These are phyloP conservation scores for Hyaloscypha bicolor DNA, from an alignment of 495 filamentous ascomycete species.

Conservation along the genomic window DNA sequence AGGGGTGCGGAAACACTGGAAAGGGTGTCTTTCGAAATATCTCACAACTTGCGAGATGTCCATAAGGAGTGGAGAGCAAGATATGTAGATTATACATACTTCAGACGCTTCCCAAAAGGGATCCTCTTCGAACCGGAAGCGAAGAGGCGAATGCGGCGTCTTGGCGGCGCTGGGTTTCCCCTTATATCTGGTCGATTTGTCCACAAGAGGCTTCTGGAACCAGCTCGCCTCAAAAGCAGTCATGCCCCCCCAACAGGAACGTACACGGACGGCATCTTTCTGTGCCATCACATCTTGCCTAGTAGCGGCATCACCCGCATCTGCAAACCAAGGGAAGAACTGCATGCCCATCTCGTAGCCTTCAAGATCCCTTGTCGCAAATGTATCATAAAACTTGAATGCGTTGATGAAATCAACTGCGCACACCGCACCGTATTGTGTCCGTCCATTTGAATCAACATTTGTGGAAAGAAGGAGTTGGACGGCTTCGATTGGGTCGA, in stretches of 20 bases:
- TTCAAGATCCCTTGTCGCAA: conserved; percentile 71
- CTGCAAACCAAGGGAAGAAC: conserved; percentile 72
- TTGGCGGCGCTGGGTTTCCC: neutral
- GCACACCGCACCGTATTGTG: conserved; percentile 39
- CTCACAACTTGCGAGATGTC: too few relatives aligned
- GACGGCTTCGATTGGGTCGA: neutral
- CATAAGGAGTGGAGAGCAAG: neutral
- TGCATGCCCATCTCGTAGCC: conserved; percentile 69
- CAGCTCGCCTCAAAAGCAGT: conserved; percentile 72
- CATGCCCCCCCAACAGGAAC: conserved; percentile 81
- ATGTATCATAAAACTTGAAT: conserved; percentile 79
- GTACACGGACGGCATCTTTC: conserved; percentile 71
- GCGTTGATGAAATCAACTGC: conserved; percentile 74
- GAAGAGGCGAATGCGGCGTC: conserved; percentile 41
- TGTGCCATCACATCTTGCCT: conserved; percentile 60
- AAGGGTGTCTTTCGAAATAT: too few relatives aligned
- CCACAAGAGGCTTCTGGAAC: conserved; percentile 41
- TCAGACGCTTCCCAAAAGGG: conserved; percentile 69
- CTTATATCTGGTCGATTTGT: neutral
- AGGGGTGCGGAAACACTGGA: too few relatives aligned
- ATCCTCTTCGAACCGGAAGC: conserved; percentile 59
- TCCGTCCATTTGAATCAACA: neutral
- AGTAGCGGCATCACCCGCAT: conserved; percentile 55
- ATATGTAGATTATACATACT: neutral
- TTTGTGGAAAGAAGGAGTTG: neutral